These are phyloP conservation scores for Lepiota venenata DNA, from an alignment of 768 basidiomycete genomes.

Conservation along the genomic window DNA sequence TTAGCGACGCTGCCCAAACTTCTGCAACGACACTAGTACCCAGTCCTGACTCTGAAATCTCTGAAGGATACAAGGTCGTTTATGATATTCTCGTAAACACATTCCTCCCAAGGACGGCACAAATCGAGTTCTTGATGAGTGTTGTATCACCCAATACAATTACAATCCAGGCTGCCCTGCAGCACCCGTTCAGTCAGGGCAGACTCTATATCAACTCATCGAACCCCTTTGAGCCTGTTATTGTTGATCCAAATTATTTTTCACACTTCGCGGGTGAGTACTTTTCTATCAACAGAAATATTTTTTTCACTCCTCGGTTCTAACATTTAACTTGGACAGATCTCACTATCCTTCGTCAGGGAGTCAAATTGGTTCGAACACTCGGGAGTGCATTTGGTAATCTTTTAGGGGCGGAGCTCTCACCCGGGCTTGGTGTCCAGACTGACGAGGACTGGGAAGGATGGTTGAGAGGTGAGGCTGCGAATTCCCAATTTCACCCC, in stretches of 20 bases:
- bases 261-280: constrained; percentile 46
- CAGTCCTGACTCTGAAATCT: constrained; percentile 38
- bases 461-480: constrained; percentile 38
- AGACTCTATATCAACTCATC: constrained; percentile 57
- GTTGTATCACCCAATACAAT: constrained; percentile 31
- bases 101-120: constrained; percentile 32
- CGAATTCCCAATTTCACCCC: constrained; percentile 60
- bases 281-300: not conserved
- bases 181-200: constrained; percentile 66
- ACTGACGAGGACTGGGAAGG: constrained; percentile 54
- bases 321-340: constrained; percentile 31
- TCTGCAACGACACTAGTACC: constrained; percentile 35
- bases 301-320: not conserved
- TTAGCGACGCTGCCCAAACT: constrained; percentile 23
- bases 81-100: constrained; percentile 22
- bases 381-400: constrained; percentile 48
- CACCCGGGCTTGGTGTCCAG: constrained; percentile 26
- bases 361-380: constrained; percentile 55
- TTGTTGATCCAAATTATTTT: constrained; percentile 67
- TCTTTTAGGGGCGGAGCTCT: constrained; percentile 29
- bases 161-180: constrained; percentile 58
- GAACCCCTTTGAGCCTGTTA: constrained; percentile 56
- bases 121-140: constrained; percentile 52
- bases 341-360: constrained; percentile 47
- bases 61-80: constrained; percentile 51